These are phyloP conservation scores for Tolypocladium inflatum DNA, from an alignment of 2,329 filamentous ascomycete genomes.

Conservation along the genomic window DNA sequence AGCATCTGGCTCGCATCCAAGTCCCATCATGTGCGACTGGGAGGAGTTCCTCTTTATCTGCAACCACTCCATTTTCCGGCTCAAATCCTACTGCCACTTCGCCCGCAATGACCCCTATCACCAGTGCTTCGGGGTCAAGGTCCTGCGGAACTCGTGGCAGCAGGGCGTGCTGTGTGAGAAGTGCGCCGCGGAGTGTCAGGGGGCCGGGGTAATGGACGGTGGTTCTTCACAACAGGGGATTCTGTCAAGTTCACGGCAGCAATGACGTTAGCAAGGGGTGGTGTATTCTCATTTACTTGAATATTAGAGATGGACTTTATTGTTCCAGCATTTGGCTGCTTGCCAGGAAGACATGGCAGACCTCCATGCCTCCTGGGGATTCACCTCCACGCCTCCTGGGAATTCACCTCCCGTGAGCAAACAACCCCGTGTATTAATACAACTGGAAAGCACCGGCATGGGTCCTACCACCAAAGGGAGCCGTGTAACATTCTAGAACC, in stretches of 20 bases:
- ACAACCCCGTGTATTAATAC: neutral
- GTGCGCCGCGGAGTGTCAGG: conserved; percentile 22
- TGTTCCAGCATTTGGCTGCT: neutral
- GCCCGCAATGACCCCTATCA: conserved; percentile 64
- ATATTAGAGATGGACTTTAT: neutral
- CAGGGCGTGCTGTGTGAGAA: conserved; percentile 43
- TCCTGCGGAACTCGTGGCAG: conserved; percentile 49
- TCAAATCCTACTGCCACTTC: conserved; percentile 65
- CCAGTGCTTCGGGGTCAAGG: conserved; percentile 58
- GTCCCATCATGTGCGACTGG: conserved; percentile 55
- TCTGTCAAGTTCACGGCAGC: neutral
- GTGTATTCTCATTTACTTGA: neutral
- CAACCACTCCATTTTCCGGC: conserved; percentile 46
- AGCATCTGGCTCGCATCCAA: neutral
- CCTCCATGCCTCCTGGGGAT: neutral
- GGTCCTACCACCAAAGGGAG: neutral
- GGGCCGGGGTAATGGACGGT: neutral
- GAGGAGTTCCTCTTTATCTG: conserved; percentile 62
- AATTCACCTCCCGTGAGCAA: neutral
- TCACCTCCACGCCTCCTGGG: neutral
- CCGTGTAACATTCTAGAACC: neutral
- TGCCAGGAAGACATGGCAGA: neutral
- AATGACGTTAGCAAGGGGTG: neutral
- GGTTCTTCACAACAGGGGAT: neutral
- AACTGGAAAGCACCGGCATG: neutral